Conservation (phyloP, 345 rosid species). For the Acer campestre region DNA sequence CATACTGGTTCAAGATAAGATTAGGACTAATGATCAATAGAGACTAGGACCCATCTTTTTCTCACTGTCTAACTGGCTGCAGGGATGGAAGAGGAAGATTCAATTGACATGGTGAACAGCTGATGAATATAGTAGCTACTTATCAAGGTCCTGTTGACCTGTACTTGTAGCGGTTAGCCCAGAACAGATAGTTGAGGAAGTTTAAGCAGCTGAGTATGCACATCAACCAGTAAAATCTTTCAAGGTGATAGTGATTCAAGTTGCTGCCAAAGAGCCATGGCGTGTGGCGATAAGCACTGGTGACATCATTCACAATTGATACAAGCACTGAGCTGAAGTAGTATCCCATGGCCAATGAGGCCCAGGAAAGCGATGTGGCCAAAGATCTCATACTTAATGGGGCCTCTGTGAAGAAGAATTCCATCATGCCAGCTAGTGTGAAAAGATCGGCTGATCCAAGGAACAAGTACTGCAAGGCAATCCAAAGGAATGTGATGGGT, state of each 20-base stretch:
- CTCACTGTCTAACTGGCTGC: not conserved
- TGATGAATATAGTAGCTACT: not conserved
- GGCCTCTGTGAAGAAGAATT: slow-evolving; percentile 88
- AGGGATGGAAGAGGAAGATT: not conserved
- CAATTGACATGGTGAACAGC: not conserved
- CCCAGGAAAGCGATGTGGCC: slow-evolving; percentile 90
- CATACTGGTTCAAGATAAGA: not conserved
- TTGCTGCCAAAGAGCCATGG: slow-evolving; percentile 81
- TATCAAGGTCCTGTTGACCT: slow-evolving; percentile 27
- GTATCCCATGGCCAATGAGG: slow-evolving; percentile 93
- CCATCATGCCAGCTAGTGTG: slow-evolving; percentile 92
- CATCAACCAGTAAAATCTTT: slow-evolving; percentile 85
- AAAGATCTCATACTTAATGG: slow-evolving; percentile 83
- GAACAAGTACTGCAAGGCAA: slow-evolving; percentile 81
- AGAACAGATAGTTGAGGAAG: slow-evolving; percentile 78
- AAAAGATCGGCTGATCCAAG: slow-evolving; percentile 97
- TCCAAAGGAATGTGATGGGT: slow-evolving; percentile 88
- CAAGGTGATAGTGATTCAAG: slow-evolving; percentile 83
- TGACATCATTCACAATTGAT: slow-evolving; percentile 52
- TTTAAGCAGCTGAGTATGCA: slow-evolving; percentile 69
- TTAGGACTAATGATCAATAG: not conserved
- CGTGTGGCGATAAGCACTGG: slow-evolving; percentile 37
- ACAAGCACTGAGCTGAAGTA: slow-evolving; percentile 84
- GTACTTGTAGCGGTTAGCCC: slow-evolving; percentile 75
- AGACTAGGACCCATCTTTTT: not conserved